Conservation (phyloP, 306 rosid genomes). For the Dalbergia cultrata region DNA sequence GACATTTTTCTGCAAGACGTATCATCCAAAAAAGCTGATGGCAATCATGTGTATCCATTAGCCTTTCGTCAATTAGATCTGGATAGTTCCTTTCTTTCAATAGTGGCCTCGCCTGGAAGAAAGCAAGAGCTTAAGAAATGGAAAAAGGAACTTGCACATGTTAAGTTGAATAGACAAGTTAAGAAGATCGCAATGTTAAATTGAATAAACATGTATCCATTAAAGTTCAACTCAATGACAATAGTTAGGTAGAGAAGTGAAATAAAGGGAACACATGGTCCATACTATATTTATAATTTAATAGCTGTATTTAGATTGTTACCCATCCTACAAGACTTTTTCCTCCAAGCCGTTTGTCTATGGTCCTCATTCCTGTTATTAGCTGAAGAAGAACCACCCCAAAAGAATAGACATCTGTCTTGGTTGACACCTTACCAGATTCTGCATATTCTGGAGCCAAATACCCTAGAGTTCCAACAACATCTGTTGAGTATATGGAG, state of each 20-base stretch:
- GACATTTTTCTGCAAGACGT: too few relatives aligned
- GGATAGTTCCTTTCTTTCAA: too few relatives aligned
- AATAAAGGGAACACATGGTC: neutral
- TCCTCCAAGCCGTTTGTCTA: constrained; percentile 76
- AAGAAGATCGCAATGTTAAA: neutral
- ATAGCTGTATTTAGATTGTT: constrained; percentile 39
- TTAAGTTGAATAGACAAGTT: too few relatives aligned
- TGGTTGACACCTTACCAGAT: constrained; percentile 79
- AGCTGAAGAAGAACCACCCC: constrained; percentile 87
- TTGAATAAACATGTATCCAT: constrained; percentile 1
- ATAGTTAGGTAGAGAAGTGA: neutral
- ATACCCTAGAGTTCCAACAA: constrained; percentile 88
- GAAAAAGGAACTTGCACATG: neutral
- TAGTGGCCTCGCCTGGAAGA: too few relatives aligned
- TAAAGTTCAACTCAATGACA: neutral
- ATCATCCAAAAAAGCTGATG: too few relatives aligned
- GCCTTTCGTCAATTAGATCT: too few relatives aligned
- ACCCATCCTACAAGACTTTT: constrained; percentile 96
- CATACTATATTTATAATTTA: neutral
- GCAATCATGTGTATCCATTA: too few relatives aligned
- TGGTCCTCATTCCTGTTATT: constrained; percentile 77
- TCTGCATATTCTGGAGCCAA: constrained; percentile 96
- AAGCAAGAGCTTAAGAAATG: neutral
- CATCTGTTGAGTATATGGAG: constrained; percentile 62
- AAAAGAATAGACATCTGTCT: constrained; percentile 87